Conservation (phyloP, 1,139 yeast genomes). For the Hemisphaericaspora xylofermentans region DNA sequence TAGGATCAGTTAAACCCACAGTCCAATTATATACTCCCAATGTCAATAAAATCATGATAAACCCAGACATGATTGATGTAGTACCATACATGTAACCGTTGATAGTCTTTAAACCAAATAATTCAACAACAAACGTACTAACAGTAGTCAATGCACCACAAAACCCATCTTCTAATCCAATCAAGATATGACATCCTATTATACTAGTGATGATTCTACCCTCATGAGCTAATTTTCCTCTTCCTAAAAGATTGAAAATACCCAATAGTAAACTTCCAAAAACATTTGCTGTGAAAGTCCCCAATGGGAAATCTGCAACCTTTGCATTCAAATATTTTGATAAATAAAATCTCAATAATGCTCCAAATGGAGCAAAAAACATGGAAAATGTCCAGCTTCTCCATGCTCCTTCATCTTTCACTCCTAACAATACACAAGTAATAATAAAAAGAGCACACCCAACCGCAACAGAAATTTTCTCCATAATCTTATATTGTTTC, state of each 20-base stretch:
- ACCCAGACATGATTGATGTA: conserved; percentile 38
- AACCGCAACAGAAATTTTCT: conserved; percentile 19
- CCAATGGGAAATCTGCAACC: conserved; percentile 54
- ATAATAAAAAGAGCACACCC: conserved; percentile 40
- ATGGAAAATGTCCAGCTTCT: conserved; percentile 62
- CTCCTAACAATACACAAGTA: conserved; percentile 42
- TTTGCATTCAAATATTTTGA: conserved; percentile 49
- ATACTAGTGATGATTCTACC: conserved; percentile 29
- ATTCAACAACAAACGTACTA: conserved; percentile 72
- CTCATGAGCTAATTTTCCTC: conserved; percentile 36
- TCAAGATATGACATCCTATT: conserved; percentile 51
- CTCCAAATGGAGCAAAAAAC: conserved; percentile 67
- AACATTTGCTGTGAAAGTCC: conserved; percentile 73
- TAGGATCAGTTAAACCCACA: conserved; percentile 33
- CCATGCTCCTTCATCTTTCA: conserved; percentile 43
- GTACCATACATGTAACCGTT: conserved; percentile 42
- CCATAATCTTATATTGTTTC: conserved; percentile 19
- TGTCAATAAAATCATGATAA: conserved; percentile 40
- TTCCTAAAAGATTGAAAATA: conserved; percentile 47
- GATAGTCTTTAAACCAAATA: conserved; percentile 36
- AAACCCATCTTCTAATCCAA: conserved; percentile 66
- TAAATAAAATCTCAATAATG: conserved; percentile 54
- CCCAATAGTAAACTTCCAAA: conserved; percentile 60
- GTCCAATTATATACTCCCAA: conserved; percentile 59
- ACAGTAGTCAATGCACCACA: conserved; percentile 80